phyloP scores from a whole-genome alignment of 2,329 filamentous ascomycete genomes.

The Cercospora sp. region DNA sequence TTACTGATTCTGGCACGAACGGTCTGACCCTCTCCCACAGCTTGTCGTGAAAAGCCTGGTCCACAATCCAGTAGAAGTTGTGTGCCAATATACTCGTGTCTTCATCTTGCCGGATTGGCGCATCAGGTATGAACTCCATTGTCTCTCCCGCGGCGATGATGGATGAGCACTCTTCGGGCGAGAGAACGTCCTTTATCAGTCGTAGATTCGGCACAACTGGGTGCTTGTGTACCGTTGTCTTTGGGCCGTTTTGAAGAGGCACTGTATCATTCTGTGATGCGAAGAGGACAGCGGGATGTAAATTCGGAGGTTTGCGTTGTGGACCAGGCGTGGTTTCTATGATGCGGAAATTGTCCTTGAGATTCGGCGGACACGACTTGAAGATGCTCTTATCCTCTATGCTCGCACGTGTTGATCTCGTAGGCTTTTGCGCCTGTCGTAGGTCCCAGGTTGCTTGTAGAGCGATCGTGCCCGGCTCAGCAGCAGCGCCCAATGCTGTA shows the following conservation, averaged over 20 bases:
- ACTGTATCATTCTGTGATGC: conserved; percentile 61
- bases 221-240: conserved; percentile 59
- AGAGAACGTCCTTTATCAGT: conserved; percentile 61
- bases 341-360: conserved; percentile 52
- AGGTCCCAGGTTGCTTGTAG: conserved; percentile 64
- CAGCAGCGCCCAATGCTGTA: conserved; percentile 25
- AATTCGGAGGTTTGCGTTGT: conserved; percentile 66
- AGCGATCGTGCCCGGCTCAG: conserved; percentile 50
- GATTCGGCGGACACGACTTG: conserved; percentile 40
- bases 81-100: conserved; percentile 64
- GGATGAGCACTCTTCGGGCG: conserved; percentile 61
- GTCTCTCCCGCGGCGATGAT: conserved; percentile 68
- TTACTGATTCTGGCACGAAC: conserved; percentile 58
- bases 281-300: conserved; percentile 66
- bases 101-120: conserved; percentile 65
- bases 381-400: conserved; percentile 61
- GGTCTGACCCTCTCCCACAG: conserved; percentile 63
- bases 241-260: conserved; percentile 46
- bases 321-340: conserved; percentile 63
- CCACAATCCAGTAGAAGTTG: conserved; percentile 73
- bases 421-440: conserved; percentile 43
- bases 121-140: conserved; percentile 66
- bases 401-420: conserved; percentile 55
- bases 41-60: conserved; percentile 61
- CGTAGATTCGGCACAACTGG: conserved; percentile 63